Evolutionary conservation across 495 filamentous ascomycete species (phyloP), one percentile per base, ranked within the genome.

Genomic region (Aspergillus egyptiacus): DNA sequence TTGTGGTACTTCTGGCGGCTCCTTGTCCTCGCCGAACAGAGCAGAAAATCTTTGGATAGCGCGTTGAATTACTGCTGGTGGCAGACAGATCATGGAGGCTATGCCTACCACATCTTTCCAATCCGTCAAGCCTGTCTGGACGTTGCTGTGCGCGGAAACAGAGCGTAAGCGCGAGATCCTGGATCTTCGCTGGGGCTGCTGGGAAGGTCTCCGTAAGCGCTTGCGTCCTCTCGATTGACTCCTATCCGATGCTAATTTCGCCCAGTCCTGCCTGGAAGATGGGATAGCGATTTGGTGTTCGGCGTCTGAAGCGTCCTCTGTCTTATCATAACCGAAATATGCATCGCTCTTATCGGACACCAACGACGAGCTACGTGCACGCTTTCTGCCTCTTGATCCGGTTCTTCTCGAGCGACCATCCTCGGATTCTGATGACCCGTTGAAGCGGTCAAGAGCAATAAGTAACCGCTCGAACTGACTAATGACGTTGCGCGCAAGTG

Each of bases 41-140:
- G 73, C 72, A 1, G 80, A 74, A 58, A 89, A 95, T 28, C 89
- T 72, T 56, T 80, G 69, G 2, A 82, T 76, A 1, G 87, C 74
- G 38, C 85, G 75, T 33, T 77, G 73, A 6, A 95, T 69, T 5
- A 81, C 84, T 4, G 62, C 59, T 1, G 74, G 56, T 1, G 82
- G 67, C 60, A 86, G 85, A 0, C 84, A 87, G 1, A 72, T 77
- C 49, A 90, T 72, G 0, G 85, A 75, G 17, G 89, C 89, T 0
- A 87, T 67, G 7, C 85, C 85, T 24, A 94, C 62, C 1, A 93
- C 76, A 46, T 91, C 85, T 34, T 83, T 83, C 89, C 89, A 95
- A 62, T 91, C 85, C 2, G 86, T 78, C 5, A 81, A 65, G 3
- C 66, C 74, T 47, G 77, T 52, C 31, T 35, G 43, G 18, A 22